These are phyloP conservation scores for Paramecium bursaria DNA, from an alignment of 73 alveolate species.

Conservation along the genomic window DNA sequence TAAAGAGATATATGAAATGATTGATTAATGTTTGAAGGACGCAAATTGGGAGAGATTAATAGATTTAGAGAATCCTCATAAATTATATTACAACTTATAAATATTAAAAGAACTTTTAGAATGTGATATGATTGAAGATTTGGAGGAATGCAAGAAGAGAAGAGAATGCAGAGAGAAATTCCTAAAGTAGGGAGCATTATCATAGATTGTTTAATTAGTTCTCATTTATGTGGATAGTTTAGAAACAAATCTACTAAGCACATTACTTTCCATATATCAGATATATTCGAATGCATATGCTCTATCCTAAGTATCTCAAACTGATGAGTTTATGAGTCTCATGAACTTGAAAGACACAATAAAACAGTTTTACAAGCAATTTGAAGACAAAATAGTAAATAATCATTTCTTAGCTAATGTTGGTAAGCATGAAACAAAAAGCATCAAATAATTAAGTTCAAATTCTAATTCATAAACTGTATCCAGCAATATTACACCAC, in stretches of 20 bases:
- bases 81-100: constrained; percentile 3
- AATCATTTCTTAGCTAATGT: no score
- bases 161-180: constrained; percentile 1
- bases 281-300: constrained; percentile 29
- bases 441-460: no score
- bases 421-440: no score
- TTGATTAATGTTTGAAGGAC: not conserved
- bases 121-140: constrained; percentile 54
- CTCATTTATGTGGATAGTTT: no score
- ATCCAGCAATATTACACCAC: no score
- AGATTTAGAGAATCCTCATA: not conserved
- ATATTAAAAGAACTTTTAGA: constrained; percentile 9
- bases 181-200: constrained; percentile 12
- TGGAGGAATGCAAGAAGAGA: constrained; percentile 28
- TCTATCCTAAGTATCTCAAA: not conserved
- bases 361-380: no score
- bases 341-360: constrained; percentile 6
- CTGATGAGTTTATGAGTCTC: not conserved
- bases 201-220: no score
- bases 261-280: not conserved
- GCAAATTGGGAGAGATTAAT: constrained; percentile 10
- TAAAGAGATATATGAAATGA: constrained; percentile 8
- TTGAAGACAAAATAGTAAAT: no score
- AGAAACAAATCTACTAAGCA: no score
- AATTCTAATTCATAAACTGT: no score